Evolutionary conservation across 164 flowering plant species (phyloP).

Genomic region (Stephania japonica): DNA sequence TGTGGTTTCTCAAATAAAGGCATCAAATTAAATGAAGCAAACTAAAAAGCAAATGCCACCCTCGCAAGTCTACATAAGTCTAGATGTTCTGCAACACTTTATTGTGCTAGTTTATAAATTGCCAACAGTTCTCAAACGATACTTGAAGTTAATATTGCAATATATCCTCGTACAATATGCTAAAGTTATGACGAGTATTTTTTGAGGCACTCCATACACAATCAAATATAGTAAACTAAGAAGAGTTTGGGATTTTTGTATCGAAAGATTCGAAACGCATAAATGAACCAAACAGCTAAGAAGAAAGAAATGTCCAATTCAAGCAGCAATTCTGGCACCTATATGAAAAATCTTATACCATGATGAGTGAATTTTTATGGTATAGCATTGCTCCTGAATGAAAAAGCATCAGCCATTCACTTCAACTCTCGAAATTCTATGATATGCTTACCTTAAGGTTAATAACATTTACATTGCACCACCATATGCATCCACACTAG

Average conservation of each 20-base stretch:
- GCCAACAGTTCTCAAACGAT: too few relatives aligned
- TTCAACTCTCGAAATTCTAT: background rate
- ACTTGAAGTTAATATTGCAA: background rate
- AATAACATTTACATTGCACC: background rate
- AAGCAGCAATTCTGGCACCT: background rate
- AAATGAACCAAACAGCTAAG: background rate
- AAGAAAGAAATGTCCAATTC: background rate
- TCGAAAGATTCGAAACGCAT: too few relatives aligned
- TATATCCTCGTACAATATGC: too few relatives aligned
- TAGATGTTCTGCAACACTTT: too few relatives aligned
- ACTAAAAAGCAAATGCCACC: too few relatives aligned
- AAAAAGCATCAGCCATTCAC: background rate
- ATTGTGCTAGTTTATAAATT: too few relatives aligned
- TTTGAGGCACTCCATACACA: background rate
- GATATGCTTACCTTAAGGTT: background rate
- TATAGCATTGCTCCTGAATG: background rate
- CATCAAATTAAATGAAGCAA: background rate
- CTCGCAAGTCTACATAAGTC: too few relatives aligned
- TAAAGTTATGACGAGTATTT: background rate
- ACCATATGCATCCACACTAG: background rate
- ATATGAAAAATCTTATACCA: too few relatives aligned
- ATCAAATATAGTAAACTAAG: background rate
- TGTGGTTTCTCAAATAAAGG: background rate
- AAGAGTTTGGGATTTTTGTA: too few relatives aligned
- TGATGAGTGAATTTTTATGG: background rate